phyloP scores from a whole-genome alignment of 2,329 filamentous ascomycete species.

The Fusarium illudens region DNA sequence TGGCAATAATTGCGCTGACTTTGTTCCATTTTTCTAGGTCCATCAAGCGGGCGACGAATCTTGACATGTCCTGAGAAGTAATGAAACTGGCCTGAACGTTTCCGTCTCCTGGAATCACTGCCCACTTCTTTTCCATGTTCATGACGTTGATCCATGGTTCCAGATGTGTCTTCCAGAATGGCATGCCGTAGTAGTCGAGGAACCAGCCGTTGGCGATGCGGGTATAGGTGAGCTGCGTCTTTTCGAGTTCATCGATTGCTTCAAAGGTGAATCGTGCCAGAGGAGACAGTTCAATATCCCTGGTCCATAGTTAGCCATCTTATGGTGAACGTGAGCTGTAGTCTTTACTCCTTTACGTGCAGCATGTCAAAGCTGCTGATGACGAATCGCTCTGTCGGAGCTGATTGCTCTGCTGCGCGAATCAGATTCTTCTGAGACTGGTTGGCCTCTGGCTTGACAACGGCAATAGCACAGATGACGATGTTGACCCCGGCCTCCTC shows the following conservation, averaged over 20 bases:
- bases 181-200: conserved; percentile 42
- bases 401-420: conserved; percentile 12
- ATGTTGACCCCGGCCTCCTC: conserved; percentile 13
- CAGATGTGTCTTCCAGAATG: conserved; percentile 27
- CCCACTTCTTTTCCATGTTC: conserved; percentile 38
- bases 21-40: conserved; percentile 17
- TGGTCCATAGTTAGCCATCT: background rate
- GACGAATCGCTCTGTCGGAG: conserved; percentile 21
- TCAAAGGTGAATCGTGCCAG: conserved; percentile 36
- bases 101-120: conserved; percentile 26
- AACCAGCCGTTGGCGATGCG: conserved; percentile 38
- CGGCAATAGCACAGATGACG: conserved; percentile 35
- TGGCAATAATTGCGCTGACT: conserved; percentile 15
- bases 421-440: conserved; percentile 32
- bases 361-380: conserved; percentile 37
- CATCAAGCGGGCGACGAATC: conserved; percentile 30
- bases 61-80: conserved; percentile 33
- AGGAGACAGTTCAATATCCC: conserved; percentile 30
- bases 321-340: rapidly evolving
- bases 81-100: conserved; percentile 25
- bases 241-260: conserved; percentile 26
- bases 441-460: conserved; percentile 23
- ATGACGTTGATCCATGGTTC: conserved; percentile 38
- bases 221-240: conserved; percentile 16
- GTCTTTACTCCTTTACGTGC: conserved; percentile 27